These are phyloP conservation scores for Botryotinia calthae DNA, from an alignment of 2,329 filamentous ascomycete genomes.

Conservation along the genomic window DNA sequence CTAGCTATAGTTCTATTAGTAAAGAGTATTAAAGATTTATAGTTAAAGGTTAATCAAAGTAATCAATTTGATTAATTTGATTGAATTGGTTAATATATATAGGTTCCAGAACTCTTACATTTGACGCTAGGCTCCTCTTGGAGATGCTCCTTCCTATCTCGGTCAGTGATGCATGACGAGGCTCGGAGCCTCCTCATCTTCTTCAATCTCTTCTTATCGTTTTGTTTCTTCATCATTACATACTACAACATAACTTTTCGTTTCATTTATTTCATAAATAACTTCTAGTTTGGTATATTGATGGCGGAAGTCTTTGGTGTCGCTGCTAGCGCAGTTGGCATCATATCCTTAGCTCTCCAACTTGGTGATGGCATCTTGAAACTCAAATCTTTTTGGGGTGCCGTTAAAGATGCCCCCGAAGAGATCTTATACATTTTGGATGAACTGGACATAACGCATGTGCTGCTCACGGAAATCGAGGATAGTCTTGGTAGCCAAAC, in stretches of 20 bases:
- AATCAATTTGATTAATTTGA: no score
- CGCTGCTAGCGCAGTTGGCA: neutral
- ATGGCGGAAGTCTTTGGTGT: neutral
- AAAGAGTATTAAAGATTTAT: no score
- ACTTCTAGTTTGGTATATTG: neutral
- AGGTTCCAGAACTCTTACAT: no score
- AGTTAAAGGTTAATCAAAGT: no score
- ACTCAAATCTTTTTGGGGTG: neutral
- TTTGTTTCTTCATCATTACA: neutral
- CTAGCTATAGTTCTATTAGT: no score
- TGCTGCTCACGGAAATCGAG: neutral
- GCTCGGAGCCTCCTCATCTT: neutral
- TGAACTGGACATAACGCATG: neutral
- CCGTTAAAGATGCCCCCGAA: neutral
- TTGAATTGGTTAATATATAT: no score
- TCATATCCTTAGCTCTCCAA: neutral
- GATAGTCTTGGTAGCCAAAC: neutral
- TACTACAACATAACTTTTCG: neutral
- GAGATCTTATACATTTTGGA: neutral
- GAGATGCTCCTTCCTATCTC: neutral
- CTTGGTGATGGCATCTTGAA: neutral
- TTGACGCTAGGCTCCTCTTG: neutral
- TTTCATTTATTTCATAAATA: neutral
- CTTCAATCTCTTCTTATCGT: neutral
- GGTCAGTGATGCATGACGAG: neutral